Evolutionary conservation across 2,329 filamentous ascomycete species (phyloP).

Genomic region (Clathrospora elynae): DNA sequence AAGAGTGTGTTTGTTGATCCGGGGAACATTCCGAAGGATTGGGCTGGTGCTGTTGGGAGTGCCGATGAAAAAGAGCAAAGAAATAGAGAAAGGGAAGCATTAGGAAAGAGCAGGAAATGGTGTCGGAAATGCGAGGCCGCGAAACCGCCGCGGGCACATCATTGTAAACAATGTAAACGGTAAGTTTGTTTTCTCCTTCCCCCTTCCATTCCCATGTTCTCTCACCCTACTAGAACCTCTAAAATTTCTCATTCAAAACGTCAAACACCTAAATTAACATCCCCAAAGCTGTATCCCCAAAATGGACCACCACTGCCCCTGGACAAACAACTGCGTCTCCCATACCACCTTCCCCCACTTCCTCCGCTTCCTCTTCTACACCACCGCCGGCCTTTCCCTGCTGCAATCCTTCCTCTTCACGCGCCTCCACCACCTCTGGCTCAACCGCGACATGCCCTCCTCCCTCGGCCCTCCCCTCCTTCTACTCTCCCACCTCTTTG

Average conservation of each 20-base stretch:
- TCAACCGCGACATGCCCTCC: slow-evolving; percentile 65
- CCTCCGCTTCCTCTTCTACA: slow-evolving; percentile 74
- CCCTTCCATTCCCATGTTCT: neutral
- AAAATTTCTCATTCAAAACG: neutral
- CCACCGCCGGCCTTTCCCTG: slow-evolving; percentile 66
- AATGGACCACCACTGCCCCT: slow-evolving; percentile 89
- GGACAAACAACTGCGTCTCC: slow-evolving; percentile 83
- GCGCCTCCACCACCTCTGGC: slow-evolving; percentile 66
- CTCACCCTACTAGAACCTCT: neutral
- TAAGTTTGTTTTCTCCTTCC: slow-evolving; percentile 12
- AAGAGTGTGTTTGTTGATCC: slow-evolving; percentile 65
- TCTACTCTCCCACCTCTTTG: slow-evolving; percentile 65
- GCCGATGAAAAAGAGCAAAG: neutral
- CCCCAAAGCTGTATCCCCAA: slow-evolving; percentile 68
- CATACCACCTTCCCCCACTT: slow-evolving; percentile 83
- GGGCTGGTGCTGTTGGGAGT: slow-evolving; percentile 13
- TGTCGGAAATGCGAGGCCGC: slow-evolving; percentile 75
- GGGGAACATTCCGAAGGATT: slow-evolving; percentile 56
- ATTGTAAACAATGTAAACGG: slow-evolving; percentile 77
- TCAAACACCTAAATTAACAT: slow-evolving; percentile 1
- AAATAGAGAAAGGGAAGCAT: slow-evolving; percentile 7
- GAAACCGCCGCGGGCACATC: slow-evolving; percentile 79
- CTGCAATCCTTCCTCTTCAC: slow-evolving; percentile 66
- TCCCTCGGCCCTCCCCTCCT: slow-evolving; percentile 71
- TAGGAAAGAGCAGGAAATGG: slow-evolving; percentile 59